Evolutionary conservation across 2,329 filamentous ascomycete species (phyloP).

Genomic region (Sclerotinia spermophila): DNA sequence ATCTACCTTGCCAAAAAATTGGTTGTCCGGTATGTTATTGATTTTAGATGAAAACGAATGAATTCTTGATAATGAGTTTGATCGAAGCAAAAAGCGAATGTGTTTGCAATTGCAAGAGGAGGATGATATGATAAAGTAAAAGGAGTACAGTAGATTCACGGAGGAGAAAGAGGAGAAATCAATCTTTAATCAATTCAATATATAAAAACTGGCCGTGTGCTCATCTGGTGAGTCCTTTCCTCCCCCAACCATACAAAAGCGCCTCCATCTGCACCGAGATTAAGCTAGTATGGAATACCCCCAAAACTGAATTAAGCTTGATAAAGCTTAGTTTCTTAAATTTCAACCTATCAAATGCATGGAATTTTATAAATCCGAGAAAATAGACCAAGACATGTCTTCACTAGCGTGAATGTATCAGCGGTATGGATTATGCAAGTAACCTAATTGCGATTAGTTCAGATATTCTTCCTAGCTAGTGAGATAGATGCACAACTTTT

Average conservation of each 20-base stretch:
- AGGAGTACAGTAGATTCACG: background rate
- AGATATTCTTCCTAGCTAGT: background rate
- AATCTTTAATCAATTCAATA: background rate
- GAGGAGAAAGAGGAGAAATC: background rate
- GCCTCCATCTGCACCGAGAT: constrained; percentile 12
- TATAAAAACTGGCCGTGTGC: background rate
- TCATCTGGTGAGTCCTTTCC: background rate
- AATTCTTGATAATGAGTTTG: background rate
- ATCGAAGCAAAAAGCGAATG: constrained; percentile 8
- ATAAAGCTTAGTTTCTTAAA: too few relatives aligned
- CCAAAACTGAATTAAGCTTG: background rate
- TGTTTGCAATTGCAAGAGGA: background rate
- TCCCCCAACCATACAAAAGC: background rate
- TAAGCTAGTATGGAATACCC: background rate
- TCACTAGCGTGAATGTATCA: background rate
- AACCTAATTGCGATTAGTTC: background rate
- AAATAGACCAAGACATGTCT: constrained; percentile 1
- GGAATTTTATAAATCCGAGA: background rate
- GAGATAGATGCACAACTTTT: constrained; percentile 1
- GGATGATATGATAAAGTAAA: background rate
- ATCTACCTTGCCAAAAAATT: constrained; percentile 10
- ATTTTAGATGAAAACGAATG: too few relatives aligned
- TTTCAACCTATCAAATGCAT: background rate
- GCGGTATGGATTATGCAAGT: background rate
- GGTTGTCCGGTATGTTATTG: background rate